phyloP scores from a whole-genome alignment of 208 protist species.

The Angomonas ambiguus region DNA sequence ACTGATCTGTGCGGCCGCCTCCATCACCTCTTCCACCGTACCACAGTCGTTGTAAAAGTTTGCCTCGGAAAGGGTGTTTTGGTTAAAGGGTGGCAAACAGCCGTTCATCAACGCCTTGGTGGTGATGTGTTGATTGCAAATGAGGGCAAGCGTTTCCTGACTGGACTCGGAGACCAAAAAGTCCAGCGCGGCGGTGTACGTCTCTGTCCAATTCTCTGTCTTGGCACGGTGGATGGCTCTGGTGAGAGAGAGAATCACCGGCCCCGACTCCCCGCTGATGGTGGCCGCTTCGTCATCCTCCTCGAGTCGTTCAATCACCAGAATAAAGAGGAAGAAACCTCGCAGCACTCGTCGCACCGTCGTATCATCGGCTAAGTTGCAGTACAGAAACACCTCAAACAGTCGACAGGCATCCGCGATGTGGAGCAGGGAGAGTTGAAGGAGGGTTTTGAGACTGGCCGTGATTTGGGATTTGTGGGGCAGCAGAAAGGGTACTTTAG shows the following conservation, averaged over 20 bases:
- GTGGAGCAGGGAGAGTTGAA: constrained; percentile 47
- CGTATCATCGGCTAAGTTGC: constrained; percentile 48
- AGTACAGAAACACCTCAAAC: constrained; percentile 38
- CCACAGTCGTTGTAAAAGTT: constrained; percentile 9
- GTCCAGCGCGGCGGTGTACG: constrained; percentile 17
- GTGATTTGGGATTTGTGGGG: constrained; percentile 55
- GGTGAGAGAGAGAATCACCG: constrained; percentile 36
- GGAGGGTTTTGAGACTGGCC: constrained; percentile 37
- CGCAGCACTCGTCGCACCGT: constrained; percentile 45
- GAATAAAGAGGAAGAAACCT: constrained; percentile 42
- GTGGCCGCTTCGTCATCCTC: constrained; percentile 21
- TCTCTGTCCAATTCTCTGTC: constrained; percentile 19
- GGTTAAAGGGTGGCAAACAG: constrained; percentile 33
- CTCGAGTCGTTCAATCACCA: constrained; percentile 45
- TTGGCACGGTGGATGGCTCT: constrained; percentile 18
- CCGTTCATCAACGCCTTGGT: constrained; percentile 38
- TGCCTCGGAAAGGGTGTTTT: constrained; percentile 9
- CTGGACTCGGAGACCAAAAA: constrained; percentile 28
- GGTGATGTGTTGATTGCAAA: constrained; percentile 40
- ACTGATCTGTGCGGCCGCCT: constrained; percentile 20
- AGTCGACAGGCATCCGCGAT: constrained; percentile 40
- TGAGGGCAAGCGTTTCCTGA: constrained; percentile 43
- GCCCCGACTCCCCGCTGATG: constrained; percentile 21
- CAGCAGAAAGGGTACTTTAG: constrained; percentile 26
- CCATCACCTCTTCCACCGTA: constrained; percentile 26